A percentile compares a stretch with the other conserved stretches of the same genome.
Conservation (phyloP, 768 basidiomycete genomes). For the Mycena kentingensis region DNA sequence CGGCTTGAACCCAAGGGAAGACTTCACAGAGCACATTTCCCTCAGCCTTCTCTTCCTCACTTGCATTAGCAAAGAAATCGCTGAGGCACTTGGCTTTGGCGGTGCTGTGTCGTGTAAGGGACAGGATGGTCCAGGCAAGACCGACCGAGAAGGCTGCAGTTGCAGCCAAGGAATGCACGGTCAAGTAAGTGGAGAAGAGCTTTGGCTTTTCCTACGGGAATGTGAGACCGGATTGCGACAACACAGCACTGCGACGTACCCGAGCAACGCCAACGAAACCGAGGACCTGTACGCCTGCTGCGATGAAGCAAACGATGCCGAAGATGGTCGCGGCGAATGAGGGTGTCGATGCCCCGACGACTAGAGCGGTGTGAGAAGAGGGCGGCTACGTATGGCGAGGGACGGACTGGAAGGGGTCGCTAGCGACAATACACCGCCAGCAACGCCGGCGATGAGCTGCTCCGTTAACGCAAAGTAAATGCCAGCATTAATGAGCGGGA, state of each 20-base stretch:
- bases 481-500: conserved; percentile 88
- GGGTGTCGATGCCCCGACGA: conserved; percentile 86
- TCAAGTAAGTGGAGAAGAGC: conserved; percentile 68
- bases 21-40: conserved; percentile 81
- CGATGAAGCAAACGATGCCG: conserved; percentile 73
- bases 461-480: conserved; percentile 80
- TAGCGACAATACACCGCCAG: conserved; percentile 72
- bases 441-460: conserved; percentile 67
- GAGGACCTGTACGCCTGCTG: conserved; percentile 74
- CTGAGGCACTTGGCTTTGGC: conserved; percentile 68
- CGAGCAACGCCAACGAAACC: conserved; percentile 85
- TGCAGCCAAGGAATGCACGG: conserved; percentile 58
- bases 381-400: background rate
- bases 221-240: conserved; percentile 7
- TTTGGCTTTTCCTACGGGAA: conserved; percentile 62
- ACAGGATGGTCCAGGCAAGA: conserved; percentile 80
- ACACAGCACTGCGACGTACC: conserved; percentile 42
- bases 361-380: conserved; percentile 37
- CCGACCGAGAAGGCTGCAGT: conserved; percentile 72
- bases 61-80: conserved; percentile 53
- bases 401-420: conserved; percentile 78
- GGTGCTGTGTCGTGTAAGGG: conserved; percentile 71
- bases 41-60: conserved; percentile 41
- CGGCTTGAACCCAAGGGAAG: conserved; percentile 91
- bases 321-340: conserved; percentile 74